Conservation (phyloP, 176 grass and related monocot genomes). For the Saccharum officinarum region DNA sequence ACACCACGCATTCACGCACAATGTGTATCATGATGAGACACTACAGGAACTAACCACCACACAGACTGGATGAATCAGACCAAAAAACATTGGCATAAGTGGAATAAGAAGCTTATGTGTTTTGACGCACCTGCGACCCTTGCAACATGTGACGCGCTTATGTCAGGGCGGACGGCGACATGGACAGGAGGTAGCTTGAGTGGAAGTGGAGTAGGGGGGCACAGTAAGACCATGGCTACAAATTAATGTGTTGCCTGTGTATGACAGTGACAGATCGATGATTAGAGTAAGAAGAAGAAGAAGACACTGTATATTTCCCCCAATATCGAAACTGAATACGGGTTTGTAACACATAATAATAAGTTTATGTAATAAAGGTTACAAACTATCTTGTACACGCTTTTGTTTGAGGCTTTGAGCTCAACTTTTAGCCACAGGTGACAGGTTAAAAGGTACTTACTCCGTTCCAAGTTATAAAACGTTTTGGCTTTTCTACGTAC, state of each 20-base stretch:
- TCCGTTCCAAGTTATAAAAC: too few relatives aligned
- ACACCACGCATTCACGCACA: not conserved
- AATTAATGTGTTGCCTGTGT: not conserved
- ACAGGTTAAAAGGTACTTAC: too few relatives aligned
- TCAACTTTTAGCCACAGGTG: not conserved
- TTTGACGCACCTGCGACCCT: not conserved
- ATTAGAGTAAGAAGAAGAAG: not conserved
- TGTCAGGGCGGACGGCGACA: not conserved
- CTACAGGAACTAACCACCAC: not conserved
- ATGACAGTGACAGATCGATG: not conserved
- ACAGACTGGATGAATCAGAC: not conserved
- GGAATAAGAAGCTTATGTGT: not conserved
- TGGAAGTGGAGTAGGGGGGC: not conserved
- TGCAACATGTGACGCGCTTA: not conserved
- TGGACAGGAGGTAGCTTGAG: constrained; percentile 6
- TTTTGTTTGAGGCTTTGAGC: not conserved
- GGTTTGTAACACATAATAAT: not conserved
- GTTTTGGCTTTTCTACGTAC: too few relatives aligned
- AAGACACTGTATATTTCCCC: not conserved
- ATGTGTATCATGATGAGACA: not conserved
- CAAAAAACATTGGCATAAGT: not conserved
- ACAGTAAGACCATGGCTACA: not conserved
- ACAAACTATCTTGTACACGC: not conserved
- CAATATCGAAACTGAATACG: not conserved
- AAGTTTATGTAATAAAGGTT: not conserved